Percentiles rank a stretch among this genome's conserved stretches.
Conservation (phyloP, 441 rosid species). For the Viola pubescens region DNA sequence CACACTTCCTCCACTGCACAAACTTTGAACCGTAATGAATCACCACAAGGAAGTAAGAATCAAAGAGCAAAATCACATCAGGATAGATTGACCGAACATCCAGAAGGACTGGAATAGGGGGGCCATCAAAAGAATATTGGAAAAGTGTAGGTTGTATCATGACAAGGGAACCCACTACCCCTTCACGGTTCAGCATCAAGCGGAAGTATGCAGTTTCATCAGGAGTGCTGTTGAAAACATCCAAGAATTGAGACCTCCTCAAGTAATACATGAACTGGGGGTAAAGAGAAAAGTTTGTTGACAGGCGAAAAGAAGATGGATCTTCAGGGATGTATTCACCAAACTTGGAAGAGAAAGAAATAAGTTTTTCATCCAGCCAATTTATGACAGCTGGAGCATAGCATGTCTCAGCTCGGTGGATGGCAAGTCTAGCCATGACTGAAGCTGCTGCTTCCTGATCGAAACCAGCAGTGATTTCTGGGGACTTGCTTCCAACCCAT, state of each 20-base stretch:
- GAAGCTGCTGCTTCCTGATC: conserved; percentile 97
- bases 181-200: conserved; percentile 85
- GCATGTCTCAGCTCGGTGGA: conserved; percentile 60
- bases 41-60: conserved; percentile 77
- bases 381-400: conserved; percentile 75
- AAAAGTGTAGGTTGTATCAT: conserved; percentile 93
- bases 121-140: conserved; percentile 83
- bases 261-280: conserved; percentile 95
- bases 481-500: conserved; percentile 68
- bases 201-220: conserved; percentile 86
- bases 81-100: conserved; percentile 67
- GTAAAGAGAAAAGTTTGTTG: conserved; percentile 79
- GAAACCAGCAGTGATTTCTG: conserved; percentile 71
- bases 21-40: conserved; percentile 83
- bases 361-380: conserved; percentile 82
- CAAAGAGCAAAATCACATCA: conserved; percentile 79
- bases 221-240: conserved; percentile 77
- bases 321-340: conserved; percentile 85
- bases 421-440: conserved; percentile 87
- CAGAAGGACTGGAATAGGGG: conserved; percentile 83
- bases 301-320: conserved; percentile 74
- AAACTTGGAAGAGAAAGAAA: conserved; percentile 63
- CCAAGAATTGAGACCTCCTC: conserved; percentile 88
- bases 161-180: conserved; percentile 73
- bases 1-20: conserved; percentile 83